These are phyloP conservation scores for Fusarium xylarioides DNA, from an alignment of 2,329 filamentous ascomycete genomes.

Conservation along the genomic window DNA sequence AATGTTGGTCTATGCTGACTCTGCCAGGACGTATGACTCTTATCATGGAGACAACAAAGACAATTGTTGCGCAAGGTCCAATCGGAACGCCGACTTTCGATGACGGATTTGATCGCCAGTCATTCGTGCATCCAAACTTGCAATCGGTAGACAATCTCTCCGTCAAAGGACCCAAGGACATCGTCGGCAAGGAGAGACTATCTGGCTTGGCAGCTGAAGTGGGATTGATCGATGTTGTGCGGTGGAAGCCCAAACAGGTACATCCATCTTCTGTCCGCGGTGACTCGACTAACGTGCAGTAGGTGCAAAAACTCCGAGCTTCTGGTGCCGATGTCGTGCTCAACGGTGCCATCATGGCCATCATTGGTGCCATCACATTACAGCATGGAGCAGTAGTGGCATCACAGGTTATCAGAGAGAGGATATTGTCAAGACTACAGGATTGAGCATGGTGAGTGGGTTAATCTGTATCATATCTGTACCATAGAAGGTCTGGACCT, in stretches of 20 bases:
- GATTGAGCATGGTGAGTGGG: conserved; percentile 20
- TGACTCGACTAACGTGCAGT: background rate
- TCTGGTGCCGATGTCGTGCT: conserved; percentile 82
- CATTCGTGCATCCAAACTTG: conserved; percentile 76
- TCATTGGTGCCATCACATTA: conserved; percentile 88
- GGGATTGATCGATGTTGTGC: conserved; percentile 77
- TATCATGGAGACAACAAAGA: conserved; percentile 52
- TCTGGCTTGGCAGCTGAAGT: conserved; percentile 73
- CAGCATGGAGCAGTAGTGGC: conserved; percentile 85
- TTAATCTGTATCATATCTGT: conserved; percentile 46
- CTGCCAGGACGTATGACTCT: conserved; percentile 49
- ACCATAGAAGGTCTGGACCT: conserved; percentile 41
- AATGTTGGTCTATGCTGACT: conserved; percentile 15
- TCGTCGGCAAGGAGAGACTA: conserved; percentile 73
- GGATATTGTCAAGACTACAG: conserved; percentile 65
- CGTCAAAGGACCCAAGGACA: conserved; percentile 64
- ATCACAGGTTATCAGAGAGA: conserved; percentile 77
- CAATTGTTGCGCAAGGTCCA: conserved; percentile 49
- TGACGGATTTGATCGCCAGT: conserved; percentile 62
- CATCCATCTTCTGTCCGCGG: conserved; percentile 36
- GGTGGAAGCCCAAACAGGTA: conserved; percentile 91
- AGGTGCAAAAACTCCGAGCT: conserved; percentile 71
- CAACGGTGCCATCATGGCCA: conserved; percentile 80
- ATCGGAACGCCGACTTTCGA: conserved; percentile 49
- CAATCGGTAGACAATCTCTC: conserved; percentile 78